Evolutionary conservation across 768 basidiomycete genomes (phyloP).

Genomic region (Kwoniella sp.): DNA sequence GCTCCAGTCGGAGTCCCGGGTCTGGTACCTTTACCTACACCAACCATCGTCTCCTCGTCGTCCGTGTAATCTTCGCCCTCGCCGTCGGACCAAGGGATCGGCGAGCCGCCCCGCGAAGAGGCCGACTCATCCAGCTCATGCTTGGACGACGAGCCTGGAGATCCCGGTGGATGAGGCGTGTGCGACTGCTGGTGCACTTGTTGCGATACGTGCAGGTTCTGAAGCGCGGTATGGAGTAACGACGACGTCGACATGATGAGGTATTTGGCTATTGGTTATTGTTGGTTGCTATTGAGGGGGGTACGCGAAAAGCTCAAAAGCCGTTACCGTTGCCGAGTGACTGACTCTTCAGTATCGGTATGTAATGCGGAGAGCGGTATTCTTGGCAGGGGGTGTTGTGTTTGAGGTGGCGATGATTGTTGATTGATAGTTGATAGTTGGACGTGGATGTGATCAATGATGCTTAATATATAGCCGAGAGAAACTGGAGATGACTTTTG

Average conservation of each 20-base stretch:
- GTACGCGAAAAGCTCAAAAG: no score
- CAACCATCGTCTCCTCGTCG: constrained; percentile 46
- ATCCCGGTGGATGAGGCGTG: constrained; percentile 29
- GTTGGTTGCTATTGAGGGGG: no score
- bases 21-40: constrained; percentile 49
- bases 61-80: constrained; percentile 25
- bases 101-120: constrained; percentile 20
- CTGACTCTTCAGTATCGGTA: no score
- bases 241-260: constrained; percentile 46
- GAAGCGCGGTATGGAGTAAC: constrained; percentile 53
- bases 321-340: no score
- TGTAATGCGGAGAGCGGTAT: no score
- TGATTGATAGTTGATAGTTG: no score
- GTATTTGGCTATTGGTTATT: background rate
- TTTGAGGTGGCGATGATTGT: no score
- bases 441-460: no score
- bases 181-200: constrained; percentile 32
- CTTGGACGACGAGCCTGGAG: constrained; percentile 14
- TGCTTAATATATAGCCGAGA: no score
- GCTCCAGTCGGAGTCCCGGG: constrained; percentile 45
- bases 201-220: constrained; percentile 52
- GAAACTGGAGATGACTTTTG: no score
- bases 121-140: constrained; percentile 19
- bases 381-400: no score
- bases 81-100: constrained; percentile 22